Conservation (phyloP, 2,329 filamentous ascomycete species). For the Talaromyces islandicus region DNA sequence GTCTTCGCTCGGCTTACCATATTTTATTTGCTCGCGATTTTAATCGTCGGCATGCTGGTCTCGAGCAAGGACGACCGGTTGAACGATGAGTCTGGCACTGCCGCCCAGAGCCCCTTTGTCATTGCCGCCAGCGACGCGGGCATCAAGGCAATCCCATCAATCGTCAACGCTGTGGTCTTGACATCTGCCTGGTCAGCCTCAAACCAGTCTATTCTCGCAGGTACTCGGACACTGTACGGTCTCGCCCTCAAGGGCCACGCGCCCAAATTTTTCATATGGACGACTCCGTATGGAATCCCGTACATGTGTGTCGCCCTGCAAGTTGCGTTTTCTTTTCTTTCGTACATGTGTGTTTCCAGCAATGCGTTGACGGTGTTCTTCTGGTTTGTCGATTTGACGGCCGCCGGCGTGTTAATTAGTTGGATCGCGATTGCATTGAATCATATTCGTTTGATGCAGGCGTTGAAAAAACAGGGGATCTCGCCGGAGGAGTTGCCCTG, state of each 20-base stretch:
- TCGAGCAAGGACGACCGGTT: slow-evolving; percentile 6
- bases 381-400: slow-evolving; percentile 47
- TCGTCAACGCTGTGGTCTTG: slow-evolving; percentile 39
- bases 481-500: slow-evolving; percentile 49
- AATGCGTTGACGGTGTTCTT: slow-evolving; percentile 56
- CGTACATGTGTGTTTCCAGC: slow-evolving; percentile 63
- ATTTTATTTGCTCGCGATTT: slow-evolving; percentile 12
- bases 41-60: slow-evolving; percentile 13
- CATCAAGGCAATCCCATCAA: slow-evolving; percentile 32
- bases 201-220: slow-evolving; percentile 37
- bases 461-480: slow-evolving; percentile 52
- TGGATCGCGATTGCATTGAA: slow-evolving; percentile 59
- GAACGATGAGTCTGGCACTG: slow-evolving; percentile 15
- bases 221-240: slow-evolving; percentile 64
- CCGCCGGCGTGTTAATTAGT: slow-evolving; percentile 57
- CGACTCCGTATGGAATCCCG: slow-evolving; percentile 39
- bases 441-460: slow-evolving; percentile 52
- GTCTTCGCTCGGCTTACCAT: slow-evolving; percentile 10
- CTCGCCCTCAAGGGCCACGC: slow-evolving; percentile 48
- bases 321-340: slow-evolving; percentile 54
- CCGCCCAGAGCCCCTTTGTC: slow-evolving; percentile 36
- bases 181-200: slow-evolving; percentile 39
- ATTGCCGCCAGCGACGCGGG: slow-evolving; percentile 35
- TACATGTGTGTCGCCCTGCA: slow-evolving; percentile 41
- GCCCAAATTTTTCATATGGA: slow-evolving; percentile 37